phyloP scores from a whole-genome alignment of 202 grass and related monocot genomes.

The Schoenoplectus tabernaemontani region DNA sequence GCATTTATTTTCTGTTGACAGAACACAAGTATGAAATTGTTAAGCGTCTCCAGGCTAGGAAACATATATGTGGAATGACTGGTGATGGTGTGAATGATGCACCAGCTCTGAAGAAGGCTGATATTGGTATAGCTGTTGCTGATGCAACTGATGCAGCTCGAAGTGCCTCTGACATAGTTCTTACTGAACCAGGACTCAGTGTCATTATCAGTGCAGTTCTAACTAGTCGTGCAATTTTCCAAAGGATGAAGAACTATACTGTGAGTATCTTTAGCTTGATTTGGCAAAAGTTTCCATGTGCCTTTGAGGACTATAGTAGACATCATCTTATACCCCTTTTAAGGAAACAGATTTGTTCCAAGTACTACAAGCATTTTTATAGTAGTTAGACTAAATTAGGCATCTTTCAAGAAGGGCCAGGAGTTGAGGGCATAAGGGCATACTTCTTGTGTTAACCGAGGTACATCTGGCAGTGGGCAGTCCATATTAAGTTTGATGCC shows the following conservation, averaged over 20 bases:
- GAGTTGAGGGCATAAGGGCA: no score
- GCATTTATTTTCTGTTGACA: constrained; percentile 24
- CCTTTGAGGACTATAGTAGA: neutral
- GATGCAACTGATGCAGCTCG: constrained; percentile 90
- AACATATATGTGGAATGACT: constrained; percentile 96
- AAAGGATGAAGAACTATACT: constrained; percentile 93
- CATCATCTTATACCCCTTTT: neutral
- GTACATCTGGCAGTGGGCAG: no score
- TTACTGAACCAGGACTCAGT: constrained; percentile 80
- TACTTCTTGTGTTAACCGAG: no score
- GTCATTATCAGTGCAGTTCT: constrained; percentile 93
- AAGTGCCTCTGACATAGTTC: constrained; percentile 84
- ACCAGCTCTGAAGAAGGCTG: constrained; percentile 87
- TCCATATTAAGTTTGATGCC: no score
- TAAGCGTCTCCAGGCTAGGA: constrained; percentile 81
- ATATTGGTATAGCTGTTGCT: constrained; percentile 87
- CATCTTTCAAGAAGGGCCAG: no score
- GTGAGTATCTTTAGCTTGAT: constrained; percentile 30
- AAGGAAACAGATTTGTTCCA: neutral
- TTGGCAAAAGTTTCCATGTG: neutral
- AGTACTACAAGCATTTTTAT: neutral
- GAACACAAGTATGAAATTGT: constrained; percentile 98
- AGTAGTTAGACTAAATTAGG: no score
- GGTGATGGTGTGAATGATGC: constrained; percentile 95
- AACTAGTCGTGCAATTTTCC: constrained; percentile 91